phyloP scores from a whole-genome alignment of 2,329 filamentous ascomycete species.

The Penicillium sp. region DNA sequence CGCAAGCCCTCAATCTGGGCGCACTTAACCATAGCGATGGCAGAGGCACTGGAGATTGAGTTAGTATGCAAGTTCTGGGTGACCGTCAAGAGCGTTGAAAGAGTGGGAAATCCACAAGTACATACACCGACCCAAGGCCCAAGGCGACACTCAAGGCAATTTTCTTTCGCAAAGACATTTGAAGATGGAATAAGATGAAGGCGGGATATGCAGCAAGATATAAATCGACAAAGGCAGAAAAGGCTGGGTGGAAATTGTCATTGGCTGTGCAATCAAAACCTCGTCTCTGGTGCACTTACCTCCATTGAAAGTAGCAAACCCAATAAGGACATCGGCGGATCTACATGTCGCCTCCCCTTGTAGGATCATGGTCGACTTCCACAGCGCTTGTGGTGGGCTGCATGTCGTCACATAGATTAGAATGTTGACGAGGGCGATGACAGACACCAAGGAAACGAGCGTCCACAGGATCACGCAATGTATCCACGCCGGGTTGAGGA shows the following conservation, averaged over 20 bases:
- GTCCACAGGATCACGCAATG: constrained; percentile 14
- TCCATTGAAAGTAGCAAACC: constrained; percentile 37
- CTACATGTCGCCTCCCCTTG: constrained; percentile 30
- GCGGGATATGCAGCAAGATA: constrained; percentile 32
- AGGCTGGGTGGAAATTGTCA: constrained; percentile 10
- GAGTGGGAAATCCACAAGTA: not conserved
- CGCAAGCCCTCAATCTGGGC: constrained; percentile 27
- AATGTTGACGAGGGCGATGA: constrained; percentile 30
- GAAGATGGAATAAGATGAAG: constrained; percentile 12
- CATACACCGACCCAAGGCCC: constrained; percentile 30
- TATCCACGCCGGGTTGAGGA: constrained; percentile 15
- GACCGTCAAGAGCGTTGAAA: not conserved
- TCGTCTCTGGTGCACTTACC: constrained; percentile 21
- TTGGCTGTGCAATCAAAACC: constrained; percentile 7
- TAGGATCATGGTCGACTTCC: constrained; percentile 29
- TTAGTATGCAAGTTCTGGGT: too few relatives aligned
- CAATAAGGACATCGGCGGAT: constrained; percentile 31
- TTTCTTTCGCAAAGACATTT: constrained; percentile 9
- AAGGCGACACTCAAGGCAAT: constrained; percentile 17
- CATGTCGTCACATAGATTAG: constrained; percentile 41
- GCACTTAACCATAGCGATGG: constrained; percentile 32
- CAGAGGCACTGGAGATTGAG: constrained; percentile 23
- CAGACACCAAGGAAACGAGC: constrained; percentile 28
- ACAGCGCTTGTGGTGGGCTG: constrained; percentile 33
- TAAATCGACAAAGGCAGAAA: constrained; percentile 31